These are phyloP conservation scores for Xylariaceae sp. DNA, from an alignment of 2,329 filamentous ascomycete genomes.

Conservation along the genomic window DNA sequence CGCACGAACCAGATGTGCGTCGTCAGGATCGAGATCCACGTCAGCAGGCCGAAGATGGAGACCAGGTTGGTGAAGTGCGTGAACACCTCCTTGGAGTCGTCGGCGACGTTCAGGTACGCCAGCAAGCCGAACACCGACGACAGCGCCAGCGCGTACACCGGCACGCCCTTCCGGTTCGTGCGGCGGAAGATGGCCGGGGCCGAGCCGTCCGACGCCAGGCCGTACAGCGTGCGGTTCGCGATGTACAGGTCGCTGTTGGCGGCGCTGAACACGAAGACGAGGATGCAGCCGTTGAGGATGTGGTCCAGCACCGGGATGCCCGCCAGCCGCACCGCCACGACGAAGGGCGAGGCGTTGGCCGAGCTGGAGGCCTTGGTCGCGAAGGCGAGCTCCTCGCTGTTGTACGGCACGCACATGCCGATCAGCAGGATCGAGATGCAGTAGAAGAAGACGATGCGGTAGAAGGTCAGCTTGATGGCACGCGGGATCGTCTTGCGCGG, in stretches of 20 bases:
- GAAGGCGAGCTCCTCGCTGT: slow-evolving; percentile 56
- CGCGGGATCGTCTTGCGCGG: slow-evolving; percentile 71
- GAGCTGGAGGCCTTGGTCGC: slow-evolving; percentile 47
- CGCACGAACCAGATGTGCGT: slow-evolving; percentile 64
- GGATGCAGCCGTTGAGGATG: slow-evolving; percentile 69
- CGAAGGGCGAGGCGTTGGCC: slow-evolving; percentile 68
- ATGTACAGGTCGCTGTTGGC: slow-evolving; percentile 77
- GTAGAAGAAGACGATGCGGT: slow-evolving; percentile 79
- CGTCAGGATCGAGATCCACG: slow-evolving; percentile 65
- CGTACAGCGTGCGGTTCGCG: slow-evolving; percentile 68
- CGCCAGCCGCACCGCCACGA: slow-evolving; percentile 65
- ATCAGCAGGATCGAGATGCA: slow-evolving; percentile 68
- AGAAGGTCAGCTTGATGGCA: slow-evolving; percentile 77
- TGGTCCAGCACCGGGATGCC: slow-evolving; percentile 59
- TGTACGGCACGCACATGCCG: slow-evolving; percentile 72
- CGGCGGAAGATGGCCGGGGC: slow-evolving; percentile 68
- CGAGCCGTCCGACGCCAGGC: slow-evolving; percentile 66
- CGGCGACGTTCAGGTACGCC: slow-evolving; percentile 63
- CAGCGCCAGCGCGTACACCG: slow-evolving; percentile 59
- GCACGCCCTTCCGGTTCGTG: slow-evolving; percentile 68
- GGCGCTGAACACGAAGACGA: slow-evolving; percentile 72
- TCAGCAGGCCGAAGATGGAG: slow-evolving; percentile 62
- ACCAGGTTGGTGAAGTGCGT: slow-evolving; percentile 64
- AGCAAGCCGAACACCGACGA: slow-evolving; percentile 61
- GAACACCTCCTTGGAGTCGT: slow-evolving; percentile 54